phyloP scores from a whole-genome alignment of 2,329 filamentous ascomycete genomes.

The Tolypocladium tropicale region DNA sequence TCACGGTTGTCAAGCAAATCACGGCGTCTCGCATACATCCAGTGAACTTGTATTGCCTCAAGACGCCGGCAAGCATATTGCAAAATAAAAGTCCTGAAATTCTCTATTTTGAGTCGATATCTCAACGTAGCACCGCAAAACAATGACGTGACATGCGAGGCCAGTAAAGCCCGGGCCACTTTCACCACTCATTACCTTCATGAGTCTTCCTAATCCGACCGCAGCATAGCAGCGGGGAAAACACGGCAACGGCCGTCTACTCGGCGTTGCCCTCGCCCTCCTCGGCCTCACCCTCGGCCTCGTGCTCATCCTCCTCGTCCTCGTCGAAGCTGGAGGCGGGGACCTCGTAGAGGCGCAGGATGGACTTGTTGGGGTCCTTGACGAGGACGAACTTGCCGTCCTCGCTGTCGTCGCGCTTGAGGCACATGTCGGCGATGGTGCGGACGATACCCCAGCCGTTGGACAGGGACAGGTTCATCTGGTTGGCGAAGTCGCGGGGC shows the following conservation, averaged over 20 bases:
- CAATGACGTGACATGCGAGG: neutral
- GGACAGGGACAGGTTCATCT: slow-evolving; percentile 95
- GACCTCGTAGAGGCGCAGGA: slow-evolving; percentile 87
- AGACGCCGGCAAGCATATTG: no score
- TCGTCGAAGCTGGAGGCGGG: slow-evolving; percentile 85
- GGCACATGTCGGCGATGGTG: slow-evolving; percentile 91
- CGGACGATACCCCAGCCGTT: slow-evolving; percentile 99
- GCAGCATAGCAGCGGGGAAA: neutral
- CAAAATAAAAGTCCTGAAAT: neutral
- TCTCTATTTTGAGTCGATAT: neutral
- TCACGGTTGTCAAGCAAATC: neutral
- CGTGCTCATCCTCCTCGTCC: slow-evolving; percentile 61
- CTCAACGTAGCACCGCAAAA: neutral
- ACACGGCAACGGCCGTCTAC: slow-evolving; percentile 7
- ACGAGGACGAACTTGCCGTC: slow-evolving; percentile 75
- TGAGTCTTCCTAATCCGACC: neutral
- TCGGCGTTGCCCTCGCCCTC: slow-evolving; percentile 19
- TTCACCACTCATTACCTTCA: neutral
- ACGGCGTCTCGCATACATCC: neutral
- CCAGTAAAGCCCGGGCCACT: neutral
- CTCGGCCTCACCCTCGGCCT: slow-evolving; percentile 38
- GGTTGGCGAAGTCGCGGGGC: slow-evolving; percentile 87
- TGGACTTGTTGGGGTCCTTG: slow-evolving; percentile 94
- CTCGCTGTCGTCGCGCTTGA: slow-evolving; percentile 63
- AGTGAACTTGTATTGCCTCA: no score